phyloP scores from a whole-genome alignment of 176 grass and related monocot genomes.

The Triticum dicoccoides region DNA sequence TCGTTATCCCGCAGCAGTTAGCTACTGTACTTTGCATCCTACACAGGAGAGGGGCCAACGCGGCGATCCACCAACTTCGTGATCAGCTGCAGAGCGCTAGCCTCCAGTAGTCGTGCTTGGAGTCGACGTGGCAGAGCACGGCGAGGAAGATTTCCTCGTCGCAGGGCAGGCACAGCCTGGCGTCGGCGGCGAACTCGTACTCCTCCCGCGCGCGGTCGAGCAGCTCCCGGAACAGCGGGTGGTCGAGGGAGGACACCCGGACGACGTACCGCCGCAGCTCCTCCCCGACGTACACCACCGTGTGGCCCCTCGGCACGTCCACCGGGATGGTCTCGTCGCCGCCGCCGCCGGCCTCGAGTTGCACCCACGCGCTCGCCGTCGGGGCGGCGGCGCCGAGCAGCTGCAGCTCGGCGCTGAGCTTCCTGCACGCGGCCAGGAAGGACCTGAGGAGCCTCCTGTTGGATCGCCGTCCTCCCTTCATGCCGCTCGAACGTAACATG shows the following conservation, averaged over 20 bases:
- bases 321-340: slow-evolving; percentile 40
- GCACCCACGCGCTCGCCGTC: slow-evolving; percentile 25
- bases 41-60: neutral
- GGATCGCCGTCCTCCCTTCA: slow-evolving; percentile 21
- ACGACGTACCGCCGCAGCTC: slow-evolving; percentile 63
- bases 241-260: slow-evolving; percentile 62
- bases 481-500: neutral
- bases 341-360: neutral
- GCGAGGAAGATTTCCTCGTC: slow-evolving; percentile 74
- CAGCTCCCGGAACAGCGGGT: slow-evolving; percentile 79
- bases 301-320: slow-evolving; percentile 82
- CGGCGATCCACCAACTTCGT: no score
- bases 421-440: slow-evolving; percentile 55
- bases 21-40: neutral
- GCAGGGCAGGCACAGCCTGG: slow-evolving; percentile 67
- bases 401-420: slow-evolving; percentile 17
- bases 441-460: slow-evolving; percentile 42
- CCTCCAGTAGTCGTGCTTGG: slow-evolving; percentile 8
- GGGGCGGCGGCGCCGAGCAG: slow-evolving; percentile 4
- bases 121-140: slow-evolving; percentile 53
- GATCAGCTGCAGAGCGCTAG: slow-evolving; percentile 27
- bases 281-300: slow-evolving; percentile 87
- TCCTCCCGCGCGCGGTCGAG: slow-evolving; percentile 69
- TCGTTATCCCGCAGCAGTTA: neutral
- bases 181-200: slow-evolving; percentile 52